phyloP scores from a whole-genome alignment of 352 stramenopile genomes.

The Phytophthora nicotianae region DNA sequence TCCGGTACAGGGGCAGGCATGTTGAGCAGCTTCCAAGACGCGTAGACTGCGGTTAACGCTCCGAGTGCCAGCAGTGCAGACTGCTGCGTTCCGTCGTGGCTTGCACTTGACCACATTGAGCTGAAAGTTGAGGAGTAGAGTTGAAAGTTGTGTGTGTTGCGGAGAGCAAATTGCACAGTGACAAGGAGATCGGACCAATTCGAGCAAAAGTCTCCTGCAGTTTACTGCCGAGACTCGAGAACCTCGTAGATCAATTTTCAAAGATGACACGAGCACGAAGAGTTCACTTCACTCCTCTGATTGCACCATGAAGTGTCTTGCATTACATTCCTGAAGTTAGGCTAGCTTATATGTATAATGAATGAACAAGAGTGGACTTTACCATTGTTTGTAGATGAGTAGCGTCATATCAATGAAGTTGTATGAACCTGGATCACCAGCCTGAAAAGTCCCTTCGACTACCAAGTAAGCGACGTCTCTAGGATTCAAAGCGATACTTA shows the following conservation, averaged over 20 bases:
- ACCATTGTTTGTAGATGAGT: constrained; percentile 27
- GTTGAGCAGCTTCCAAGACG: constrained; percentile 29
- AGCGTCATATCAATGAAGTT: too few relatives aligned
- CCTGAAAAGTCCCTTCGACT: constrained; percentile 10
- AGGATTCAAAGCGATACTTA: background rate
- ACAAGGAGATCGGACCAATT: background rate
- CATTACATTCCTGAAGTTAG: too few relatives aligned
- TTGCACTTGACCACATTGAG: constrained; percentile 35
- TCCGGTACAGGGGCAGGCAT: constrained; percentile 29
- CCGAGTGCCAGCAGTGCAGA: constrained; percentile 24
- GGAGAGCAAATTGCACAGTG: constrained; percentile 30
- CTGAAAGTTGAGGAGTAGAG: background rate
- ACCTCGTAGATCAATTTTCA: constrained; percentile 2
- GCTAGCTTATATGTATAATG: too few relatives aligned
- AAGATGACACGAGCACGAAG: constrained; percentile 18
- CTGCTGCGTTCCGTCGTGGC: constrained; percentile 28
- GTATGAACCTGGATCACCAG: constrained; percentile 15
- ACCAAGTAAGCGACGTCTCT: constrained; percentile 22
- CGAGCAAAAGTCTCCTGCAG: background rate
- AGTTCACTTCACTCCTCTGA: constrained; percentile 11
- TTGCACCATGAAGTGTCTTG: constrained; percentile 20
- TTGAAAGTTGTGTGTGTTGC: constrained; percentile 15
- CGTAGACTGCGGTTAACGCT: constrained; percentile 23
- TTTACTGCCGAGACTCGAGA: background rate
- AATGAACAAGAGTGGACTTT: too few relatives aligned